A percentile compares a stretch with the other conserved stretches of the same genome.
These are phyloP conservation scores for Candolleomyces eurysporus DNA, from an alignment of 768 basidiomycete species.

Conservation along the genomic window DNA sequence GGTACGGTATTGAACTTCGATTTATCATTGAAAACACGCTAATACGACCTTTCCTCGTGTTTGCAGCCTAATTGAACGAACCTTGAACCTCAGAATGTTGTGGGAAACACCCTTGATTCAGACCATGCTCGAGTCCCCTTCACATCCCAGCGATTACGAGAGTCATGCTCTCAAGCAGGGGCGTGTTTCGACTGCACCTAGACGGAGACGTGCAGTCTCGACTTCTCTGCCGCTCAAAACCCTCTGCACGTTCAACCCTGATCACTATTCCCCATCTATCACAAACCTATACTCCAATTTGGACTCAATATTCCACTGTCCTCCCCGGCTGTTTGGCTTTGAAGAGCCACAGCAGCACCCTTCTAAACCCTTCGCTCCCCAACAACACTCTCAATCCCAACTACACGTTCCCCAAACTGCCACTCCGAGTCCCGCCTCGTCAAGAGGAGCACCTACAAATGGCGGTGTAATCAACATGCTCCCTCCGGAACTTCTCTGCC, in stretches of 20 bases:
- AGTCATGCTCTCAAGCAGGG: not conserved
- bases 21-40: not conserved
- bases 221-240: constrained; percentile 1
- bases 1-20: not conserved
- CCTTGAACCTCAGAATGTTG: not conserved
- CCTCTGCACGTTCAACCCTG: not conserved
- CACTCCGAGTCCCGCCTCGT: too few species aligned
- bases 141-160: not conserved
- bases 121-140: not conserved
- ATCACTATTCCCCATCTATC: not conserved
- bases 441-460: too few species aligned
- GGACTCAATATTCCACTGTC: not conserved
- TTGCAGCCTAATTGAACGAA: not conserved
- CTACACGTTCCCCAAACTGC: too few species aligned
- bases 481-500: constrained; percentile 1
- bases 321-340: not conserved
- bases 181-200: not conserved
- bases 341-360: too few species aligned
- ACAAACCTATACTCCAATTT: not conserved
- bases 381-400: too few species aligned
- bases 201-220: not conserved
- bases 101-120: not conserved
- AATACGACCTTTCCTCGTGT: not conserved
- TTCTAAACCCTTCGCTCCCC: too few species aligned
- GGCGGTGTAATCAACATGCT: not conserved